Evolutionary conservation across 305 asterid species (phyloP), one percentile per base, ranked within the genome.

Genomic region (Galium porrigens): DNA sequence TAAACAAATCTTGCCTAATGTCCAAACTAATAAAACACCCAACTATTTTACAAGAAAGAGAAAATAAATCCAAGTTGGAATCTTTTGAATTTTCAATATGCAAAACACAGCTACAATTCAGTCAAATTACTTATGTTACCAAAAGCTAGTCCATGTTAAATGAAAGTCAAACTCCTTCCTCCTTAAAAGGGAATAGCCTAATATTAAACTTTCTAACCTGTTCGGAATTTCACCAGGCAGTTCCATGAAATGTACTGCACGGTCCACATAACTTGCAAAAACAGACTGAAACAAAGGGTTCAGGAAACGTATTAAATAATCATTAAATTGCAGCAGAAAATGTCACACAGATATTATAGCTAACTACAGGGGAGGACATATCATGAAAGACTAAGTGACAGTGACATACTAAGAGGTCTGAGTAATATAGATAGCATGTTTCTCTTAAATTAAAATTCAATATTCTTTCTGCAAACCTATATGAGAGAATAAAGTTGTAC

Each of bases 161-260:
- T 30, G 33, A 5, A 27, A 33, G 2, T 11, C 32, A 14, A 32
- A 17, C 65, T 46, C 25, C 51, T 30, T 6, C 15, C 37, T 11
- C 49, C 34, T 11, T n/a, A 42, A 68, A 15, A 2, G 18, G 39
- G 17, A 20, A 65, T 53, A 5, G 17, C 6, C 51, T 22, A 15
- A 18, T 1, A 15, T 1, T 22, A 5, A 57, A 10, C 33, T 52
- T 25, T 77, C 95, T 83, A 79, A 85, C 98, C 98, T 91, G 83
- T 86, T 91, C 27, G 86, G 88, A 61, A 91, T 83, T 76, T 91
- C 98, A 70, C 98, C 98, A 68, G 98, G 98, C 72, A 91, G 95
- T 70, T 86, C 98, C 98, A 89, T 91, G 77, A 91, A 91, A 82
- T 85, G 98, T 78, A 91, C 90, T 53, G 92, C 82, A 60, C 96